Percentiles rank a stretch among this genome's conserved stretches.
phyloP scores from a whole-genome alignment of 257 asterid genomes.

The Parsonsia alboflavescens region DNA sequence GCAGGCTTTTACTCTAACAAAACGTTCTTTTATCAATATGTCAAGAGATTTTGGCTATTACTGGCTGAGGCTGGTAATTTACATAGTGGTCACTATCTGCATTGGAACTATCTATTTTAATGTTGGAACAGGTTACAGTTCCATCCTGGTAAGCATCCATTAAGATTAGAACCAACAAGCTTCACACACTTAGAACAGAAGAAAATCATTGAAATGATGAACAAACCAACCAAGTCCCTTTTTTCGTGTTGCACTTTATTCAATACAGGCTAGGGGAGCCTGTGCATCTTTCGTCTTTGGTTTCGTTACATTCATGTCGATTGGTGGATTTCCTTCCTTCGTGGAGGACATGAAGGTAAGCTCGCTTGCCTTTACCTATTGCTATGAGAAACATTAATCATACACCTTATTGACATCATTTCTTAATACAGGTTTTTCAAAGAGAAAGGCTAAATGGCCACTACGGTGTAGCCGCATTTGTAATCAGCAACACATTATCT shows the following conservation, averaged over 20 bases:
- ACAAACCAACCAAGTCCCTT: background rate
- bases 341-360: slow-evolving; percentile 97
- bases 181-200: background rate
- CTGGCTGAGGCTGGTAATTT: slow-evolving; percentile 96
- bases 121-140: slow-evolving; percentile 85
- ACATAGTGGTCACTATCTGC: slow-evolving; percentile 87
- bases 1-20: slow-evolving; percentile 85
- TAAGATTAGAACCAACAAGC: background rate
- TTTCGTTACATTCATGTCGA: slow-evolving; percentile 93
- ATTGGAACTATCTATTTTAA: slow-evolving; percentile 91
- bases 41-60: slow-evolving; percentile 98
- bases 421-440: slow-evolving; percentile 64
- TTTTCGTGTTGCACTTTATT: background rate
- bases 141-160: slow-evolving; percentile 53
- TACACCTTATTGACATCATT: background rate
- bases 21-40: slow-evolving; percentile 90
- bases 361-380: background rate
- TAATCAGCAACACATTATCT: slow-evolving; percentile 85
- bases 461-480: slow-evolving; percentile 87
- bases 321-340: slow-evolving; percentile 99
- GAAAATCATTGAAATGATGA: background rate
- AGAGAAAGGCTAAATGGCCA: slow-evolving; percentile 97
- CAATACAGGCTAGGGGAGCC: slow-evolving; percentile 88
- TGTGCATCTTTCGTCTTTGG: slow-evolving; percentile 97
- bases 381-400: background rate